These are phyloP conservation scores for Kalmusia sp. DNA, from an alignment of 2,329 filamentous ascomycete genomes.

Conservation along the genomic window DNA sequence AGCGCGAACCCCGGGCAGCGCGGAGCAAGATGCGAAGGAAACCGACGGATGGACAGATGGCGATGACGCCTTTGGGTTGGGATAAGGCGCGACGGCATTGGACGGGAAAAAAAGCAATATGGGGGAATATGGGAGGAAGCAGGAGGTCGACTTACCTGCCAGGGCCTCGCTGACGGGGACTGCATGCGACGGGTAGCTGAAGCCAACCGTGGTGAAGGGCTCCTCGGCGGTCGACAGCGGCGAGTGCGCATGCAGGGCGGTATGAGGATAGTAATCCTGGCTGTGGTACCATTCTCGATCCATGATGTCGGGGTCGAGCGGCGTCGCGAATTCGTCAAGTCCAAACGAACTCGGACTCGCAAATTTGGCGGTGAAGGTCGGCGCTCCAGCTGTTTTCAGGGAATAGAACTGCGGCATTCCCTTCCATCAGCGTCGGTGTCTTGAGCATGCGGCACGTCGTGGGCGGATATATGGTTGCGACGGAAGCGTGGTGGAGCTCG, in stretches of 20 bases:
- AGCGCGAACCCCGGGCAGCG: slow-evolving; percentile 5
- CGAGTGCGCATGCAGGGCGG: slow-evolving; percentile 9
- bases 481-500: too few species aligned
- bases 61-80: not conserved
- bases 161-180: slow-evolving; percentile 15
- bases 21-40: not conserved
- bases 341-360: slow-evolving; percentile 50
- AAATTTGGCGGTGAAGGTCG: slow-evolving; percentile 45
- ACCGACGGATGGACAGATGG: not conserved
- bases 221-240: slow-evolving; percentile 16
- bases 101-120: slow-evolving; percentile 3
- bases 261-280: slow-evolving; percentile 22
- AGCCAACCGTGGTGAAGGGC: slow-evolving; percentile 11
- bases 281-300: slow-evolving; percentile 33
- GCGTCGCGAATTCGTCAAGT: slow-evolving; percentile 42
- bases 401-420: slow-evolving; percentile 43
- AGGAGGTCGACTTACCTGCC: slow-evolving; percentile 9
- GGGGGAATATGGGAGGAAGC: slow-evolving; percentile 2
- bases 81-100: not conserved
- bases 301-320: slow-evolving; percentile 33
- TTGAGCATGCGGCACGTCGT: slow-evolving; percentile 17
- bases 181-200: slow-evolving; percentile 20
- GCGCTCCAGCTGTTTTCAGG: slow-evolving; percentile 43
- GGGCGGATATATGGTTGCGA: slow-evolving; percentile 10
- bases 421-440: slow-evolving; percentile 43